Evolutionary conservation across 176 grass and related monocot species (phyloP), one percentile per base, ranked within the genome.

Genomic region (Eragrostis nindensis): DNA sequence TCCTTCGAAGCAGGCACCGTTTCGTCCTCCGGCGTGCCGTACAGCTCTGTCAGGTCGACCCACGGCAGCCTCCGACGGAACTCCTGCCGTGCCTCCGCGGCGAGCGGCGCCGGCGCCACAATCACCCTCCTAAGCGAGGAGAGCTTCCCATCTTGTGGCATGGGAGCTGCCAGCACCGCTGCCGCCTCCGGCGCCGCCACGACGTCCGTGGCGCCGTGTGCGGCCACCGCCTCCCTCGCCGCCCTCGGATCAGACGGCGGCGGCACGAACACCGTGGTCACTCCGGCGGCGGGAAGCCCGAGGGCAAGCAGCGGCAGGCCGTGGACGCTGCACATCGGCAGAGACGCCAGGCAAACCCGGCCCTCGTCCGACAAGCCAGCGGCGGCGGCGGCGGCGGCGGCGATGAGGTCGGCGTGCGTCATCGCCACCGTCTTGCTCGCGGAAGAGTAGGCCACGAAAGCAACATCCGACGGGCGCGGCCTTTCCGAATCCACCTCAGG

Each of bases 331-430:
- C 77, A 89, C 17, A 64, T 29, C 7, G 77, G 82, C 3, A 89
- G 55, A 5, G 56, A 71, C 21, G 76, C 82, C 5, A 85, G 39
- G 66, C 87, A 89, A 17, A 75, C 84, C 15, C 66, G 64, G 8
- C 16, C 56, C 0, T 46, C 63, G 6, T 36, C 65, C 15, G 27
- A 39, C 3, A 0, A 66, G 36, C 5, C 17, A 5, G 53, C 69
- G 5, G 53, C 69, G 5, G 3, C 54, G 21, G 6, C 2, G 0
- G 32, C 18, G 0, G 64, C 27, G 47, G 77, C 39, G 0, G 19
- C 0, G 1, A 75, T 65, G 21, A 92, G 72, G 44, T 89, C 82
- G 21, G 75, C 84, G 32, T 89, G 87, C 56, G 76, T 92, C 65
- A 86, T 67, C 2, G 25, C 16, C 24, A 25, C 56, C 32, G 54